These are phyloP conservation scores for Lichenothelia convexa DNA, from an alignment of 495 filamentous ascomycete species.

Conservation along the genomic window DNA sequence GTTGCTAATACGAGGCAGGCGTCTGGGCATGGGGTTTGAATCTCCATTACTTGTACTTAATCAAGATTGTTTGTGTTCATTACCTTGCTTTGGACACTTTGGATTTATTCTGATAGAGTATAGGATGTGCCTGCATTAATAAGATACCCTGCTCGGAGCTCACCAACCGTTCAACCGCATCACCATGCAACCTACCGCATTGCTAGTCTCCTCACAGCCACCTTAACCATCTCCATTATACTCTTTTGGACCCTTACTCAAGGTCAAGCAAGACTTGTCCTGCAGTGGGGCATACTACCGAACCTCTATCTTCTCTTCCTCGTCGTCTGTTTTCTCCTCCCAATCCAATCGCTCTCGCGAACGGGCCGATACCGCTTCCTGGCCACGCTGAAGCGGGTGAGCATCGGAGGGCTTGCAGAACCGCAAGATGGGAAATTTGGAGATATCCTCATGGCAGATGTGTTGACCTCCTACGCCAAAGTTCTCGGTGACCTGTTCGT, in stretches of 20 bases:
- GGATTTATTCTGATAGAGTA: not conserved
- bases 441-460: conserved; percentile 88
- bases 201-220: conserved; percentile 51
- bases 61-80: conserved; percentile 42
- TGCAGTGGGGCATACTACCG: conserved; percentile 61
- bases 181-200: conserved; percentile 69
- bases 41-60: conserved; percentile 56
- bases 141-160: conserved; percentile 52
- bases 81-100: not conserved
- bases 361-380: conserved; percentile 62
- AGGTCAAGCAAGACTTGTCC: conserved; percentile 44
- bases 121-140: conserved; percentile 65
- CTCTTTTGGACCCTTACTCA: conserved; percentile 70
- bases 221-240: conserved; percentile 48
- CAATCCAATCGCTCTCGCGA: conserved; percentile 49
- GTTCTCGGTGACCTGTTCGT: conserved; percentile 81
- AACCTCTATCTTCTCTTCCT: conserved; percentile 59
- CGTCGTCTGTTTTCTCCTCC: conserved; percentile 48
- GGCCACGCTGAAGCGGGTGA: conserved; percentile 48
- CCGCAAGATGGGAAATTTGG: conserved; percentile 75
- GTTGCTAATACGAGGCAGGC: conserved; percentile 29
- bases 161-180: conserved; percentile 46
- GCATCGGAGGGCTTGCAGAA: conserved; percentile 63
- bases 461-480: conserved; percentile 82
- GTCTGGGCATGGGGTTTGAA: conserved; percentile 86